Evolutionary conservation across 2,329 filamentous ascomycete genomes (phyloP).

Genomic region (Xylaria sp.): DNA sequence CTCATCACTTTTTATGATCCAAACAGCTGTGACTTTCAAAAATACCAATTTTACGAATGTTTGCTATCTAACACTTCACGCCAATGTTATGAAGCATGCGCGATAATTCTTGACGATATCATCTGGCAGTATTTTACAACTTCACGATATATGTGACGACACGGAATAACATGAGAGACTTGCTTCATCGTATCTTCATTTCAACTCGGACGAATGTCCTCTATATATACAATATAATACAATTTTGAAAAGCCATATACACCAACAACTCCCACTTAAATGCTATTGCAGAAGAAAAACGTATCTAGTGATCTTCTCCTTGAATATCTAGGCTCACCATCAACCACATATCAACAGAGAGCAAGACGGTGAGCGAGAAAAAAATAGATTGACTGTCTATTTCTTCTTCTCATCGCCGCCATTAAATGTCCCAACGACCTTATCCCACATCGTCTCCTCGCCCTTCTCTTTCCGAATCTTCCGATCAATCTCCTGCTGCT

Average conservation of each 20-base stretch:
- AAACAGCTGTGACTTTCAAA: too few relatives aligned
- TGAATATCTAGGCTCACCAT: neutral
- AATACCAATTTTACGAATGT: too few relatives aligned
- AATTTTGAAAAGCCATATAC: constrained; percentile 4
- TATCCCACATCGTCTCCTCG: constrained; percentile 41
- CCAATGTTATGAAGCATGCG: too few relatives aligned
- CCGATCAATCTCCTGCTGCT: constrained; percentile 50
- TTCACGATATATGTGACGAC: too few relatives aligned
- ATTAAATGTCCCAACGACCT: constrained; percentile 32
- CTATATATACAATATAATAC: constrained; percentile 17
- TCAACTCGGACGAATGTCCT: neutral
- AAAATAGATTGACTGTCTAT: neutral
- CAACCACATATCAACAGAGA: neutral
- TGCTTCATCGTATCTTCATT: neutral
- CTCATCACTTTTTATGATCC: too few relatives aligned
- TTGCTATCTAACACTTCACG: too few relatives aligned
- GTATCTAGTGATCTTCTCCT: neutral
- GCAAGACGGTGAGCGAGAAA: neutral
- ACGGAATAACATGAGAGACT: too few relatives aligned
- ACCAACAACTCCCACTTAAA: too few relatives aligned
- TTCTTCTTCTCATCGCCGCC: constrained; percentile 17
- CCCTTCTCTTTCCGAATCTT: constrained; percentile 53
- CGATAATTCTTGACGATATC: too few relatives aligned
- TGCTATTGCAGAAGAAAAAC: neutral
- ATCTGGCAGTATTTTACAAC: too few relatives aligned